A percentile compares a stretch with the other conserved stretches of the same genome.
phyloP scores from a whole-genome alignment of 768 basidiomycete genomes.

The Arthromyces matolae region DNA sequence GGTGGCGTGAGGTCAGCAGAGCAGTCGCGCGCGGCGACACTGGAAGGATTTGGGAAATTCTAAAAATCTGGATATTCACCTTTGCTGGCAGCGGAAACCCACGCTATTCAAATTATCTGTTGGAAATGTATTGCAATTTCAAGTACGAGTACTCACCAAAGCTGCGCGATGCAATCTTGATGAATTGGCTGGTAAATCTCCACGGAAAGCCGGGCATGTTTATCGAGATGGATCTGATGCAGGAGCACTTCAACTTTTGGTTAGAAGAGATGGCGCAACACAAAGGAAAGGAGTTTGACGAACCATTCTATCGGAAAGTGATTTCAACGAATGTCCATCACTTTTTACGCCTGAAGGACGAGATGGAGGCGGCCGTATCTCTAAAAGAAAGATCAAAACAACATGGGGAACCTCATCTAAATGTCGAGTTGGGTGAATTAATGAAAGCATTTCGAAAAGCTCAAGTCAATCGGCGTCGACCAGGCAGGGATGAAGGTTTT shows the following conservation, averaged over 20 bases:
- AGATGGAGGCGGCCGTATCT: constrained; percentile 17
- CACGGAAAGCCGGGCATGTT: constrained; percentile 19
- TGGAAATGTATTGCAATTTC: constrained; percentile 24
- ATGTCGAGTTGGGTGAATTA: too few species aligned
- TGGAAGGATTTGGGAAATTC: constrained; percentile 21
- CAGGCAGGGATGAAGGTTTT: too few species aligned
- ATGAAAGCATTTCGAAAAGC: too few species aligned
- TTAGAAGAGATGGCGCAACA: constrained; percentile 22
- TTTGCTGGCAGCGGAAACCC: constrained; percentile 24
- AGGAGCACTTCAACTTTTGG: constrained; percentile 28
- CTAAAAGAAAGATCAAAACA: constrained; percentile 15
- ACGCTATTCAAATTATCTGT: constrained; percentile 23
- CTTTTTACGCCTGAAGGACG: constrained; percentile 18
- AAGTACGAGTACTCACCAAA: constrained; percentile 15
- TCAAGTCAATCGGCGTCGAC: too few species aligned
- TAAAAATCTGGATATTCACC: constrained; percentile 25
- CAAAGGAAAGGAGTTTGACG: constrained; percentile 22
- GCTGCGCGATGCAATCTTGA: constrained; percentile 18
- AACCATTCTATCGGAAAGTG: constrained; percentile 15
- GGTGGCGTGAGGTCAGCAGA: constrained; percentile 22
- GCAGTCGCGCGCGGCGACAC: constrained; percentile 23
- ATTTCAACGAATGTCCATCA: too few species aligned
- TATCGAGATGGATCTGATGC: too few species aligned
- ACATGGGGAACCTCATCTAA: too few species aligned
- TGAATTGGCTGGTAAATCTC: constrained; percentile 28